Conservation (phyloP, 495 filamentous ascomycete genomes). For the Glutinoglossum americanum region DNA sequence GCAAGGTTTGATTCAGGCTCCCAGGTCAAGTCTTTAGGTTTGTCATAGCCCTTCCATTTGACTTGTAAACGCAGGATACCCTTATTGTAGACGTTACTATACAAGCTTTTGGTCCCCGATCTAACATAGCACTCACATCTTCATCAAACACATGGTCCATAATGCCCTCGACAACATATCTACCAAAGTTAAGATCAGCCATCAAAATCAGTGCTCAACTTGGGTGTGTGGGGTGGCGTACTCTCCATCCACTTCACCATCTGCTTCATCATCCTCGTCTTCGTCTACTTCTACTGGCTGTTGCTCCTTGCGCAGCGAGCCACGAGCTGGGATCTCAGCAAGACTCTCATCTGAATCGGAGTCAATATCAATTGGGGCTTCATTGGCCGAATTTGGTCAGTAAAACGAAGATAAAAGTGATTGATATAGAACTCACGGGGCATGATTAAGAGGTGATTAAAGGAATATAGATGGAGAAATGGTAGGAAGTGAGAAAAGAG, state of each 20-base stretch:
- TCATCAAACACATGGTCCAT: slow-evolving; percentile 23
- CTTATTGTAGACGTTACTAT: slow-evolving; percentile 12
- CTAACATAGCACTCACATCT: slow-evolving; percentile 14
- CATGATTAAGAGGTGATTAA: not conserved
- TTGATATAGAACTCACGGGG: not conserved
- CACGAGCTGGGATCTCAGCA: slow-evolving; percentile 1
- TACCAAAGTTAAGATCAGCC: slow-evolving; percentile 18
- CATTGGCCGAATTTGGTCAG: slow-evolving; percentile 14
- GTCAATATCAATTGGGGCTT: slow-evolving; percentile 13
- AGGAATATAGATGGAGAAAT: not conserved
- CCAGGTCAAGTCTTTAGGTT: slow-evolving; percentile 32
- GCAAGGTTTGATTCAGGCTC: slow-evolving; percentile 36
- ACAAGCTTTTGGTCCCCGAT: not conserved
- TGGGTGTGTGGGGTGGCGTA: slow-evolving; percentile 11
- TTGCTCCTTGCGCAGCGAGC: slow-evolving; percentile 12
- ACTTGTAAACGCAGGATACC: slow-evolving; percentile 26
- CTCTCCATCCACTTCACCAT: slow-evolving; percentile 23
- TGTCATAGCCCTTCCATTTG: slow-evolving; percentile 43
- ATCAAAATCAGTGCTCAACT: not conserved
- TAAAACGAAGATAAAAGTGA: slow-evolving; percentile 8
- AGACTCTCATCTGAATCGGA: slow-evolving; percentile 11
- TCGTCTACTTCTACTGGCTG: slow-evolving; percentile 12
- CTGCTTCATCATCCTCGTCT: slow-evolving; percentile 18
- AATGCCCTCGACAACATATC: slow-evolving; percentile 42
- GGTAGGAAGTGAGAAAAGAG: not conserved